These are phyloP conservation scores for Mortierella sp. DNA, from an alignment of 371 early-diverging fungal species.

Conservation along the genomic window DNA sequence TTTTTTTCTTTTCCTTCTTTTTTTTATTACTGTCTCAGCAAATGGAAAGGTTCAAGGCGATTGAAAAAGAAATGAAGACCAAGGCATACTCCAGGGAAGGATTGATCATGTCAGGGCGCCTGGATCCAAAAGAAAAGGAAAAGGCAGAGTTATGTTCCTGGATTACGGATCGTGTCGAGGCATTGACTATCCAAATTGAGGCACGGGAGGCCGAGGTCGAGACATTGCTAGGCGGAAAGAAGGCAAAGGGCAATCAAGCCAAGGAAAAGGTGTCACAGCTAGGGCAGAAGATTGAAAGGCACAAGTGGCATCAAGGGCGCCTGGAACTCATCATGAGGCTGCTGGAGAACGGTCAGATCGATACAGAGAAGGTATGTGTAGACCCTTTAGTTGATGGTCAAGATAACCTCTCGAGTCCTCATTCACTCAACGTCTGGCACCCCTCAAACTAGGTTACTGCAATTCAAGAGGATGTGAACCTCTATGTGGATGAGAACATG, in stretches of 20 bases:
- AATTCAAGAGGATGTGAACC: conserved; percentile 88
- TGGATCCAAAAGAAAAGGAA: conserved; percentile 95
- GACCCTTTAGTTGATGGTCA: neutral
- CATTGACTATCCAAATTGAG: conserved; percentile 89
- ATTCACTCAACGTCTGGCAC: no score
- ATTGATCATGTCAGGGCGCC: conserved; percentile 75
- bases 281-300: conserved; percentile 81
- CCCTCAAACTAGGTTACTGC: conserved; percentile 62
- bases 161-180: conserved; percentile 84
- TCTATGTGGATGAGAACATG: conserved; percentile 90
- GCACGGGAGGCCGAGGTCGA: conserved; percentile 91
- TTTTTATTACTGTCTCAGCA: conserved; percentile 61
- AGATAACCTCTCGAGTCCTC: no score
- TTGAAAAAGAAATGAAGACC: conserved; percentile 98
- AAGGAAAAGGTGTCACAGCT: conserved; percentile 80
- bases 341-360: conserved; percentile 91
- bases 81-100: conserved; percentile 98
- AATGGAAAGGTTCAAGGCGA: conserved; percentile 98
- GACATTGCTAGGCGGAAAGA: conserved; percentile 77
- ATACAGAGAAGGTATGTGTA: conserved; percentile 77
- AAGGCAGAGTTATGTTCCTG: conserved; percentile 85
- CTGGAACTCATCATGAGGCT: conserved; percentile 91
- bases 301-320: conserved; percentile 89
- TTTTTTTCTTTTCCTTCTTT: neutral
- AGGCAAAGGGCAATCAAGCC: conserved; percentile 77